Evolutionary conservation across 1,139 yeast genomes (phyloP).

Genomic region (Fermentozyma sake): DNA sequence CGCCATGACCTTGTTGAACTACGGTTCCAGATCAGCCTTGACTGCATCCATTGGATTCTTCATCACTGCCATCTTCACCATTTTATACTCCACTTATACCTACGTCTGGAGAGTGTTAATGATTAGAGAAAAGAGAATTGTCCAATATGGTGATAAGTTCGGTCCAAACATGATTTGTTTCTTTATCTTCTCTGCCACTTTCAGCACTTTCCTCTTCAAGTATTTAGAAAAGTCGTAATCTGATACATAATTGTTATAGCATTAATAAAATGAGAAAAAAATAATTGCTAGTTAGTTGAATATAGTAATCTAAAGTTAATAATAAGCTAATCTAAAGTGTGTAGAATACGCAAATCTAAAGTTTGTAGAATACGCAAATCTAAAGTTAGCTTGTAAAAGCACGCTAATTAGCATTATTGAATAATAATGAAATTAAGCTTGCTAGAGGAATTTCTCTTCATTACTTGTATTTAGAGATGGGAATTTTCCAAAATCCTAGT

Average conservation of each 20-base stretch:
- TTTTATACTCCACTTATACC: slow-evolving; percentile 66
- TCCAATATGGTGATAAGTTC: slow-evolving; percentile 77
- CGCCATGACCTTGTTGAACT: slow-evolving; percentile 64
- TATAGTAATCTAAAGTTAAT: no score
- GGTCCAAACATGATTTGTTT: slow-evolving; percentile 86
- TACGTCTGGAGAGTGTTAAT: slow-evolving; percentile 81
- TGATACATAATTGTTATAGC: no score
- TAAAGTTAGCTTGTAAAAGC: no score
- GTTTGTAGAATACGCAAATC: no score
- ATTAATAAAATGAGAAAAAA: neutral
- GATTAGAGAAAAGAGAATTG: slow-evolving; percentile 79
- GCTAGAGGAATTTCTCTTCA: no score
- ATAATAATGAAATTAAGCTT: no score
- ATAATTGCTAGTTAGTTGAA: no score
- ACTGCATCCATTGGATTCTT: slow-evolving; percentile 90
- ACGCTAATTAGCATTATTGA: no score
- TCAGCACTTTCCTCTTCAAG: slow-evolving; percentile 65
- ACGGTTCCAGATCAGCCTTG: slow-evolving; percentile 65
- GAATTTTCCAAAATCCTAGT: no score
- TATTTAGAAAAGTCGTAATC: slow-evolving; percentile 23
- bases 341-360: no score
- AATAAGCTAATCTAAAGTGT: no score
- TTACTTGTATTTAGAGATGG: no score
- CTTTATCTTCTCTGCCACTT: slow-evolving; percentile 68
- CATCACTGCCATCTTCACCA: slow-evolving; percentile 69